Evolutionary conservation across 2,329 filamentous ascomycete genomes (phyloP), one percentile per base, ranked within the genome.

Genomic region (Orbilia oligospora): DNA sequence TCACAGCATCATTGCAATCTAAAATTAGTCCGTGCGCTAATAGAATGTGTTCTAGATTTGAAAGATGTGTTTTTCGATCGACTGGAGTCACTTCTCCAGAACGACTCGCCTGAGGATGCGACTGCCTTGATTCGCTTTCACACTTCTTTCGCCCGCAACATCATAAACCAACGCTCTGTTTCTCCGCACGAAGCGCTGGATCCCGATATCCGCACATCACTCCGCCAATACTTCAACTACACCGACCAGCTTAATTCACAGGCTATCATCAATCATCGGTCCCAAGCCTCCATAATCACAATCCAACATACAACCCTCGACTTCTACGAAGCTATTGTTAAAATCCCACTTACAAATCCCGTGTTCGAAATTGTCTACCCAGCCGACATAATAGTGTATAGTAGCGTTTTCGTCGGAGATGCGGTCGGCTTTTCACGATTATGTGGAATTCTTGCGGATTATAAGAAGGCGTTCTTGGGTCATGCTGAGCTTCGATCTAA

Each of bases 301-400:
- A 81, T 51, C 66, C 68, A 64, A 44, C 89, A 90, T 5, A 85
- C 87, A 20, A 86, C 94, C 16, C 87, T 92, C 38, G 89, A 90
- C 82, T 94, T 95, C 84, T 93, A 92, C 83, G 89, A 91, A 80
- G 86, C 88, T 67, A 86, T 89, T 5, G 87, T 89, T 3, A 85
- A 86, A 20, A 84, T 92, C 22, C 81, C 81, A 38, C 78, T 80
- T 55, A 33, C 79, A 27, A 81, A 81, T 48, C 80, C 78, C 6
- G 49, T 81, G 8, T 82, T 93, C 48, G 89, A 90, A 24, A 89
- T 95, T 80, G 87, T 89, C 71, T 88, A 94, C 20, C 93, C 92
- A 0, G 87, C 91, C 0, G 87, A 90, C 0, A 86, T 88, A 2
- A 87, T 93, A 9, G 87, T 94, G 22, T 96, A 96, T 84, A 87